Evolutionary conservation across 208 protist genomes (phyloP), one percentile per base, ranked within the genome.

Genomic region (Strigomonas culicis): DNA sequence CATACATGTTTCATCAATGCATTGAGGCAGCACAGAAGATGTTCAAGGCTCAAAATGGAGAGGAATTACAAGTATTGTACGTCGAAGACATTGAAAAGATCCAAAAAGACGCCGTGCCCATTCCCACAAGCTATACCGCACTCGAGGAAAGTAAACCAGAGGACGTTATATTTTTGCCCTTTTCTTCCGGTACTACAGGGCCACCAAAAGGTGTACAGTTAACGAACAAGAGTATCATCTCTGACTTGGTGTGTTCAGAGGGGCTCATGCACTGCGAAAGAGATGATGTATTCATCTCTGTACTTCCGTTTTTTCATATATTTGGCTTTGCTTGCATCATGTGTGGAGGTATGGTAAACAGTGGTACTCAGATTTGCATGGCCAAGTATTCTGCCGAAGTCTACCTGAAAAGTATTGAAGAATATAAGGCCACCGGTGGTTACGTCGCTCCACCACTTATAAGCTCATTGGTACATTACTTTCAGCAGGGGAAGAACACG

Each of bases 361-460:
- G 72, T 4, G 69, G 41, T 22, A 79, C 22, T 39, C 63, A 89
- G 30, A 70, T 96, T 0, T 50, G 70, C 0, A 62, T 94, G 52
- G 68, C 70, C 19, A 73, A 76, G 51, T 96, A 93, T 60, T 77
- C 68, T 6, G 58, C 69, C 8, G 59, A 72, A 39, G 43, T 39
- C 4, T 95, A 84, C 46, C 51, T 89, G 1, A 60, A 79, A 15
- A 30, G 62, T 0, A 57, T 86, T 13, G 53, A 92, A 53, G 72
- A 83, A 34, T 68, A 90, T 62, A 70, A 77, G 49, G 66, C 86
- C 0, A 90, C 69, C 0, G 22, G 78, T 17, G 50, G 53, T 10
- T 68, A 76, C 25, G 70, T 97, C 31, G 92, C 85, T 10, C 92
- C 92, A 27, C 92, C 92, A 1, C 79, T 97, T 10, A 64, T 86